Base-by-base conservation (phyloP, 805 yeast genomes). In the Cyberlindnera galapagoensis region DNA sequence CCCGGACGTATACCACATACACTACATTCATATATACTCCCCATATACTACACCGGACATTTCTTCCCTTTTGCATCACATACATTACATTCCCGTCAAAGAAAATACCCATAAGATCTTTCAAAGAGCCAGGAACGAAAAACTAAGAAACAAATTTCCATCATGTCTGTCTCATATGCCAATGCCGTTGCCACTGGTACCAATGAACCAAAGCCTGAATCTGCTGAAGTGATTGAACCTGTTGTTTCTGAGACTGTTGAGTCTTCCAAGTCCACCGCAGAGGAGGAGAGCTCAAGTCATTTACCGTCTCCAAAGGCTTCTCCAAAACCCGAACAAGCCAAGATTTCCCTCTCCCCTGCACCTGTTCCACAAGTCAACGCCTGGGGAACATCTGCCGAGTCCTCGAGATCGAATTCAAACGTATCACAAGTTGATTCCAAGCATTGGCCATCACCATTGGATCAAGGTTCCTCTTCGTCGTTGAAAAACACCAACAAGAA, bases 331-430 rank as follows among this genome's bases (percentile, higher is more conserved):
- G 44, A 43, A 19, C 36, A 51, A 33, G 35, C 35, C 46, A 32
- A 52, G 51, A 52, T 44, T 3, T 26, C 35, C 21, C 57, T 73
- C 18, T 74, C 78, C 8, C 83, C 84, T 5, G 84, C 84, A 18
- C 83, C 84, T 10, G 64, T 74, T 18, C 84, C 83, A 21, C 58
- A 63, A 31, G 69, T 67, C 24, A 74, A 67, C 44, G 78, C 78
- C n/a, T 78, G 85, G 85, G 71, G 71, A 18, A 44, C 54, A 6
- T 44, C 44, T 12, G 43, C 61, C 19, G 33, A 49, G 10, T 32
- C 58, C 5, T 38, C 60, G 20, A 38, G 50, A 35, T 43, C 57
- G 3, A 41, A 41, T 34, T 35, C 42, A 18, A 37, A 35, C 26
- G 39, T 31, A 14, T 9, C 26, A 11, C 40, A 42, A 30, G 42